A percentile compares a stretch with the other conserved stretches of the same genome.
These are phyloP conservation scores for Aegle marmelos DNA, from an alignment of 345 rosid species.

Conservation along the genomic window DNA sequence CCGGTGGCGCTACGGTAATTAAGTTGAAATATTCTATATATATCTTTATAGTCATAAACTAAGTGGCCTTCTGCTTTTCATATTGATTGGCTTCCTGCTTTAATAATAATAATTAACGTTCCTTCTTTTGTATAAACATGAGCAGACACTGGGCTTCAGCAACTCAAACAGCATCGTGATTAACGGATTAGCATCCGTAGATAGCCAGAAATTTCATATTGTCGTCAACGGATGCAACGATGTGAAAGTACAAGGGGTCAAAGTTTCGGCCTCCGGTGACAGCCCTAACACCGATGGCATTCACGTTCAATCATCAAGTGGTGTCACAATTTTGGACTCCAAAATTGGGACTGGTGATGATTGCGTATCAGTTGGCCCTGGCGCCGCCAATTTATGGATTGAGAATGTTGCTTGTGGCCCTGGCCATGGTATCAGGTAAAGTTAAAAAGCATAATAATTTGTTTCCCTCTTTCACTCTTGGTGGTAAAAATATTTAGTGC, in stretches of 20 bases:
- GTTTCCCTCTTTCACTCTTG: no score
- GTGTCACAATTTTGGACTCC: slow-evolving; percentile 30
- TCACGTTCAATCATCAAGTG: neutral
- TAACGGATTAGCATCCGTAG: no score
- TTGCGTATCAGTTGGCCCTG: slow-evolving; percentile 69
- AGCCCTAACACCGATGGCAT: neutral
- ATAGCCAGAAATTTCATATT: no score
- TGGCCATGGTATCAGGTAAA: slow-evolving; percentile 60
- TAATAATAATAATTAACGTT: neutral
- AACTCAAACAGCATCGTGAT: no score
- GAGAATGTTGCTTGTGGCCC: slow-evolving; percentile 69
- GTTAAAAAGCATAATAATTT: no score
- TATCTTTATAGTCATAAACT: no score
- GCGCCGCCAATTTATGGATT: slow-evolving; percentile 50
- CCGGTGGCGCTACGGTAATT: slow-evolving; percentile 57
- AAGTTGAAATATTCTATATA: neutral
- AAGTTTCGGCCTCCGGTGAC: neutral
- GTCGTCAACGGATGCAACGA: no score
- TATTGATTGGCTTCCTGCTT: no score
- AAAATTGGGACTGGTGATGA: slow-evolving; percentile 54
- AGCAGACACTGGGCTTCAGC: neutral
- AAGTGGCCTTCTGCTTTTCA: no score
- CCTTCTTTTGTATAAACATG: neutral
- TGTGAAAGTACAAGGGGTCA: no score
- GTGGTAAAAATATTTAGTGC: neutral